A percentile compares a stretch with the other conserved stretches of the same genome.
Evolutionary conservation across 306 rosid genomes (phyloP).

Genomic region (Acacia confusa): DNA sequence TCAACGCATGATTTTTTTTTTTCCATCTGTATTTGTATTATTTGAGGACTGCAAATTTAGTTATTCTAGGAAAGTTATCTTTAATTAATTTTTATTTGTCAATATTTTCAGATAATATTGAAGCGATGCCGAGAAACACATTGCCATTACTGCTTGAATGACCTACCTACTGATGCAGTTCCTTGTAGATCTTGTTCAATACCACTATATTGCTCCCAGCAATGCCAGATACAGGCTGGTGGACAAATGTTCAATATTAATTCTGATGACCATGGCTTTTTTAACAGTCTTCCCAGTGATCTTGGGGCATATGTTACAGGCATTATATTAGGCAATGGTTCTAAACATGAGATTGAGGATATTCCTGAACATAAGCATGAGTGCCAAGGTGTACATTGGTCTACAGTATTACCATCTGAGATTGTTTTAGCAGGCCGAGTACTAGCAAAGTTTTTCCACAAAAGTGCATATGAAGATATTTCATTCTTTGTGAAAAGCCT

Average conservation of each 20-base stretch:
- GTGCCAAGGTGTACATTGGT: slow-evolving; percentile 80
- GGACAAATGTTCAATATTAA: slow-evolving; percentile 39
- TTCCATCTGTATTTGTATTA: slow-evolving; percentile 8
- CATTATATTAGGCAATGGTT: slow-evolving; percentile 41
- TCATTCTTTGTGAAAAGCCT: slow-evolving; percentile 41
- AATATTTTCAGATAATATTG: slow-evolving; percentile 54
- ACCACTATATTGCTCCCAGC: slow-evolving; percentile 75
- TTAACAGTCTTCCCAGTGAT: slow-evolving; percentile 43
- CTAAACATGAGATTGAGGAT: slow-evolving; percentile 44
- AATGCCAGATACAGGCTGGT: slow-evolving; percentile 69
- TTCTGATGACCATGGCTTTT: slow-evolving; percentile 38
- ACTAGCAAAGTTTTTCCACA: slow-evolving; percentile 46
- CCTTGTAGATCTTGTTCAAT: slow-evolving; percentile 82
- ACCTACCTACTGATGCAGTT: slow-evolving; percentile 76
- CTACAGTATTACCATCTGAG: slow-evolving; percentile 74
- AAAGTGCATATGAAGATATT: slow-evolving; percentile 38
- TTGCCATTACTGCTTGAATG: slow-evolving; percentile 90
- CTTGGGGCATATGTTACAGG: slow-evolving; percentile 52
- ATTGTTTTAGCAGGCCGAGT: slow-evolving; percentile 87
- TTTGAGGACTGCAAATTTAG: not conserved
- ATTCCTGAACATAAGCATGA: slow-evolving; percentile 78
- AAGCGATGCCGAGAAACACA: slow-evolving; percentile 83
- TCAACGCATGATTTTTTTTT: not conserved
- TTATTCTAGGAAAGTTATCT: slow-evolving; percentile 16
- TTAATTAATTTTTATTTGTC: not conserved